phyloP scores from a whole-genome alignment of 2,329 filamentous ascomycete species.

The Colletotrichum noveboracense region DNA sequence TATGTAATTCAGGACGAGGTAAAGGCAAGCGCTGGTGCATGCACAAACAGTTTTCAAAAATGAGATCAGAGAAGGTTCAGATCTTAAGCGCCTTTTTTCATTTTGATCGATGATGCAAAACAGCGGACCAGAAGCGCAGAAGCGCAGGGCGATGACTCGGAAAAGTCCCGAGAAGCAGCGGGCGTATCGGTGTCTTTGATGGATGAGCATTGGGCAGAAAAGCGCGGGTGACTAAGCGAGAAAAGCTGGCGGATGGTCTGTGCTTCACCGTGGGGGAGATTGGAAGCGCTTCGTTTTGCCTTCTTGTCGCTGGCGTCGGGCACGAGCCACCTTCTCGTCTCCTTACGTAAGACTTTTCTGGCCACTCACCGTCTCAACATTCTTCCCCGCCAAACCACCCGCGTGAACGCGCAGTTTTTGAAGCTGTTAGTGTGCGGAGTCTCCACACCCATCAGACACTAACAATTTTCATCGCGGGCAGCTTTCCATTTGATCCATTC shows the following conservation, averaged over 20 bases:
- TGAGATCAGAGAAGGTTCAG: background rate
- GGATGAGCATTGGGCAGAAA: background rate
- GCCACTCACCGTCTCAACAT: background rate
- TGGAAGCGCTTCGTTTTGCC: background rate
- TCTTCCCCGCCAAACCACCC: background rate
- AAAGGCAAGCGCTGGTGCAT: background rate
- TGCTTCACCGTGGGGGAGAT: background rate
- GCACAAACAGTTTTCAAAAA: background rate
- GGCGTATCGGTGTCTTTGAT: background rate
- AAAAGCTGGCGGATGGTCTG: background rate
- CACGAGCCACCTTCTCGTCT: background rate
- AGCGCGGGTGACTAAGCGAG: background rate
- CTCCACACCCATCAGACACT: conserved; percentile 1
- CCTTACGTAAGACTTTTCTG: background rate
- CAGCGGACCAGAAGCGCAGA: background rate
- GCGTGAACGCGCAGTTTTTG: background rate
- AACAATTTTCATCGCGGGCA: background rate
- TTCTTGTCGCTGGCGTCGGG: background rate
- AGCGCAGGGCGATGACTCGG: background rate
- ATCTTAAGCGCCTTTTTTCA: background rate
- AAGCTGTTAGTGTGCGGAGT: background rate
- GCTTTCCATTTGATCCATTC: background rate
- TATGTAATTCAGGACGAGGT: background rate
- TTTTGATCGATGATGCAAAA: background rate
- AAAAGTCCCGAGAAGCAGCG: background rate